Percentiles rank a stretch among this genome's conserved stretches.
phyloP scores from a whole-genome alignment of 2,329 filamentous ascomycete species.

The Colletotrichum somersetense region DNA sequence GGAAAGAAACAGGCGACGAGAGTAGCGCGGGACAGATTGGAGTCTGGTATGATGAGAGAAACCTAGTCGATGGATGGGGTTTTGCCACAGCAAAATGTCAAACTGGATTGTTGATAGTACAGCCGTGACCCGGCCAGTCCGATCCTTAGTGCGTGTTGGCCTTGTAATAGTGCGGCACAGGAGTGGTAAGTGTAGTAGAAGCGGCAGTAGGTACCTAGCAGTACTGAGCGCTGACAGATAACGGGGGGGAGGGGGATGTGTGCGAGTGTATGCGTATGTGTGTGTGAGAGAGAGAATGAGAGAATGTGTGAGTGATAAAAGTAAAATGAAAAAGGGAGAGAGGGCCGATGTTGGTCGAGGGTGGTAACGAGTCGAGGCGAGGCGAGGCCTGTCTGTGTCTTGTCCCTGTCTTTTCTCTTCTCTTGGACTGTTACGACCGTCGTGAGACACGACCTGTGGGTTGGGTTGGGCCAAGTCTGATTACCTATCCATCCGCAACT shows the following conservation, averaged over 20 bases:
- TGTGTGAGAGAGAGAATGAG: not conserved
- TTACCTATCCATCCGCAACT: not conserved
- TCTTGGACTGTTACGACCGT: constrained; percentile 6
- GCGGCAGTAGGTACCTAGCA: constrained; percentile 10
- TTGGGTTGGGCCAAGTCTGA: not conserved
- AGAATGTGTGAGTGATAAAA: not conserved
- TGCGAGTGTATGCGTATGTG: no score
- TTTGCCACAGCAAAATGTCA: constrained; percentile 32
- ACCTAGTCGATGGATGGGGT: constrained; percentile 14
- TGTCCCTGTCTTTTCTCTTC: not conserved
- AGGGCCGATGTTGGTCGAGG: not conserved
- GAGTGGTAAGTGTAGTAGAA: not conserved
- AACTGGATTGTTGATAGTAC: constrained; percentile 22
- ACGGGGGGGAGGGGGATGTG: not conserved
- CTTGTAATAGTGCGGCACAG: constrained; percentile 9
- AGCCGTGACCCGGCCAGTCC: constrained; percentile 13
- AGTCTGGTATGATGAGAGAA: constrained; percentile 8
- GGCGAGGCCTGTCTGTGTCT: not conserved
- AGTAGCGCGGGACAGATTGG: not conserved
- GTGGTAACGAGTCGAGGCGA: not conserved
- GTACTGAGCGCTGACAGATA: constrained; percentile 2
- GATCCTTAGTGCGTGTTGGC: not conserved
- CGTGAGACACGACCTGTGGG: not conserved
- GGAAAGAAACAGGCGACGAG: not conserved
- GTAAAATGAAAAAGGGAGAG: not conserved